Evolutionary conservation across 768 basidiomycete genomes (phyloP).

Genomic region (Leccinum sublutescens): DNA sequence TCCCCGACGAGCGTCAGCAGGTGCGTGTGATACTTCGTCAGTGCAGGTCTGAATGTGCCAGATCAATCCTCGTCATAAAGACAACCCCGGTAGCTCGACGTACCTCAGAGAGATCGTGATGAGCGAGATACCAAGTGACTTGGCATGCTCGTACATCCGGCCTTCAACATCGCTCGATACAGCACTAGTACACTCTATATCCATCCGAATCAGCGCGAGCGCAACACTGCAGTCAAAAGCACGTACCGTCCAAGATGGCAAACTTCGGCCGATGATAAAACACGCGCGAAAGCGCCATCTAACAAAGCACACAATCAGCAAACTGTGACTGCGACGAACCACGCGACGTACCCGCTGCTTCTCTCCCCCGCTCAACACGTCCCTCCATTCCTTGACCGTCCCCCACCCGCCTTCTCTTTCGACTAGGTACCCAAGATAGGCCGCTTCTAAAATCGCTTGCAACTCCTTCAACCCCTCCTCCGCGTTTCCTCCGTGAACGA

Average conservation of each 20-base stretch:
- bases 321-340: not conserved
- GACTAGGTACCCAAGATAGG: slow-evolving; percentile 82
- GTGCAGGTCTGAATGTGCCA: slow-evolving; percentile 51
- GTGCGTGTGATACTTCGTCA: slow-evolving; percentile 88
- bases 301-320: slow-evolving; percentile 6
- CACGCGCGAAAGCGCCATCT: slow-evolving; percentile 92
- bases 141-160: slow-evolving; percentile 91
- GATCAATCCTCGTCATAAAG: not conserved
- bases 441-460: slow-evolving; percentile 73
- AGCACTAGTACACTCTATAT: slow-evolving; percentile 87
- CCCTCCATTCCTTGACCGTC: slow-evolving; percentile 93
- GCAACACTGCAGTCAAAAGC: not conserved
- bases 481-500: slow-evolving; percentile 50
- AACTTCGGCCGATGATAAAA: slow-evolving; percentile 86
- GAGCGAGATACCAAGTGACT: slow-evolving; percentile 84
- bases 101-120: slow-evolving; percentile 90
- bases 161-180: slow-evolving; percentile 97
- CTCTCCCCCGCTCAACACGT: slow-evolving; percentile 87
- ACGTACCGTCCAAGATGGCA: slow-evolving; percentile 81
- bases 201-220: not conserved
- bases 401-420: slow-evolving; percentile 87
- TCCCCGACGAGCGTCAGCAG: too few species aligned
- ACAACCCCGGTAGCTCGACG: slow-evolving; percentile 13
- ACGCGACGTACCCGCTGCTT: slow-evolving; percentile 69
- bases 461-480: slow-evolving; percentile 63